These are phyloP conservation scores for Westerdykella sp. DNA, from an alignment of 2,329 filamentous ascomycete species.

Conservation along the genomic window DNA sequence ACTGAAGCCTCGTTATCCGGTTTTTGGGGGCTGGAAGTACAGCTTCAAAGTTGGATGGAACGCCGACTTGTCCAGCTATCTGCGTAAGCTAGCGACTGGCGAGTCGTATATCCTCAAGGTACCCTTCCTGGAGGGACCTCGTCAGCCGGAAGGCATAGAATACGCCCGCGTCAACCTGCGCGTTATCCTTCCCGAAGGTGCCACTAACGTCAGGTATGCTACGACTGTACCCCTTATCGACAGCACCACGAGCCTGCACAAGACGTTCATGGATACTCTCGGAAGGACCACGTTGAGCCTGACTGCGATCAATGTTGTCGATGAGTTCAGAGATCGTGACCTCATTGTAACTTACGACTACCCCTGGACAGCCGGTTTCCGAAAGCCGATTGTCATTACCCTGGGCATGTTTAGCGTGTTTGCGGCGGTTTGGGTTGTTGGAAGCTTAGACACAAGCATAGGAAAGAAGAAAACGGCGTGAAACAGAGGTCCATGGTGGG, in stretches of 20 bases:
- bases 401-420: conserved; percentile 68
- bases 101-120: conserved; percentile 81
- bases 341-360: conserved; percentile 86
- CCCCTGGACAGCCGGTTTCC: conserved; percentile 63
- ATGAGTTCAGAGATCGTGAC: conserved; percentile 79
- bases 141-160: conserved; percentile 74
- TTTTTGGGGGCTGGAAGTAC: conserved; percentile 98
- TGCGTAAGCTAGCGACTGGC: conserved; percentile 57
- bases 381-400: conserved; percentile 83
- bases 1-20: conserved; percentile 87
- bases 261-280: conserved; percentile 88
- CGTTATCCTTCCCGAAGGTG: conserved; percentile 85
- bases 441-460: conserved; percentile 77
- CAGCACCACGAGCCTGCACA: conserved; percentile 59
- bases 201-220: conserved; percentile 72
- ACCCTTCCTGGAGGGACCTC: conserved; percentile 89
- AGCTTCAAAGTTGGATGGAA: conserved; percentile 97
- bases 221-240: conserved; percentile 66
- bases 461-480: conserved; percentile 47
- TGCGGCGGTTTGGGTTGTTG: conserved; percentile 65
- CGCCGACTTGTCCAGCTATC: conserved; percentile 68
- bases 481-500: neutral
- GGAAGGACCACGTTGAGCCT: conserved; percentile 79
- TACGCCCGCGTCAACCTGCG: conserved; percentile 76
- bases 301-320: conserved; percentile 78